phyloP scores from a whole-genome alignment of 106 monocot species.

The Apostasia ramifera region DNA sequence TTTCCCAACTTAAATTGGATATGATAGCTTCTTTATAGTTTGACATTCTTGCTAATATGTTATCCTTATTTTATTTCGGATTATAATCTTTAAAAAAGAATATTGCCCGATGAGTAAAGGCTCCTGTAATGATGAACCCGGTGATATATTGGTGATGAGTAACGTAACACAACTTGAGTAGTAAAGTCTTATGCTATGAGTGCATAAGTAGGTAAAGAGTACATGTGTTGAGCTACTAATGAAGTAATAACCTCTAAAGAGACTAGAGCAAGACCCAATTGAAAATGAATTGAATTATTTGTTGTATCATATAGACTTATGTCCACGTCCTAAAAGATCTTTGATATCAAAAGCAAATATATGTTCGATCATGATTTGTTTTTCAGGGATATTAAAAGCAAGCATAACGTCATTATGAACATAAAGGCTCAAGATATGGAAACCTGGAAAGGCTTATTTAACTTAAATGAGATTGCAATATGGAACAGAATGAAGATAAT shows the following conservation, averaged over 20 bases:
- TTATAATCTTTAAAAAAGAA: not conserved
- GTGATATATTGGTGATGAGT: not conserved
- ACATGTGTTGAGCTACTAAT: not conserved
- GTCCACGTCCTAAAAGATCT: not conserved
- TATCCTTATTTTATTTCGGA: not conserved
- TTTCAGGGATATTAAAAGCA: not conserved
- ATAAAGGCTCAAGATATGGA: slow-evolving; percentile 12
- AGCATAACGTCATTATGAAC: slow-evolving; percentile 12
- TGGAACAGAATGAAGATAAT: no score
- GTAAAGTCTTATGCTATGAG: not conserved
- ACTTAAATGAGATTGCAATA: not conserved
- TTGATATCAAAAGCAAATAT: no score
- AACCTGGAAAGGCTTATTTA: not conserved
- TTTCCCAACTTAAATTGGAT: not conserved
- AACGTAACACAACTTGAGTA: not conserved
- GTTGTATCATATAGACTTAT: not conserved
- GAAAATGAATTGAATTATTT: not conserved
- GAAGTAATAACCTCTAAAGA: slow-evolving; percentile 2
- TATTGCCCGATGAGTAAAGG: no score
- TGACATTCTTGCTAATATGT: not conserved
- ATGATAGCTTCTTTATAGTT: not conserved
- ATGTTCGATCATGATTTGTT: not conserved
- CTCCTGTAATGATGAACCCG: no score
- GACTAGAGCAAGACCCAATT: not conserved
- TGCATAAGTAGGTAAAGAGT: not conserved